Conservation (phyloP, 805 yeast genomes). For the Tetrapisispora fleetii region DNA sequence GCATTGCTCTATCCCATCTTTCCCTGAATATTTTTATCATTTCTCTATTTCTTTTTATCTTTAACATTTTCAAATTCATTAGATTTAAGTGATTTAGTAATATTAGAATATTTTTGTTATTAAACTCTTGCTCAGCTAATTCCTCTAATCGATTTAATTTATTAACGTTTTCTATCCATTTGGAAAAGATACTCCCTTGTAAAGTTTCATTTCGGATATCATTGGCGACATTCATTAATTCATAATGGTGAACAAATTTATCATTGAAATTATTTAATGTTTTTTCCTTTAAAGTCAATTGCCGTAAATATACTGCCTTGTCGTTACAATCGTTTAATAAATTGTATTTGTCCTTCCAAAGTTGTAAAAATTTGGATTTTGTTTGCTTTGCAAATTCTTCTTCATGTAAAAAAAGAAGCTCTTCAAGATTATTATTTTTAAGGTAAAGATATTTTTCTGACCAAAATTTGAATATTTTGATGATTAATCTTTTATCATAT, state of each 20-base stretch:
- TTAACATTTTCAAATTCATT: conserved; percentile 30
- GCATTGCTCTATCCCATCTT: conserved; percentile 34
- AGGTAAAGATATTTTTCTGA: background rate
- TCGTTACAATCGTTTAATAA: background rate
- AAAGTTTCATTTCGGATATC: conserved; percentile 18
- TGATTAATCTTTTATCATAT: background rate
- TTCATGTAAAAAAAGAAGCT: too few relatives aligned
- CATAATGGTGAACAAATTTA: background rate
- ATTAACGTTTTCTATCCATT: conserved; percentile 13
- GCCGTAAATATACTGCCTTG: background rate
- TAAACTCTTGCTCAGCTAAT: conserved; percentile 11
- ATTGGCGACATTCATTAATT: background rate
- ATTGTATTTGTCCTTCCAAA: background rate
- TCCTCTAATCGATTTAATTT: conserved; percentile 11
- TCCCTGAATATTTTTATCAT: conserved; percentile 24
- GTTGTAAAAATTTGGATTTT: background rate
- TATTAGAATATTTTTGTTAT: conserved; percentile 17
- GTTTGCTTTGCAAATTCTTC: too few relatives aligned
- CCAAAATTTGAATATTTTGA: background rate
- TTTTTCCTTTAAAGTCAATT: background rate
- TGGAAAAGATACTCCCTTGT: conserved; percentile 16
- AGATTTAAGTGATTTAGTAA: conserved; percentile 21
- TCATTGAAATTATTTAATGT: background rate
- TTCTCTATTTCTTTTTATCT: conserved; percentile 29
- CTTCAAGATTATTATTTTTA: background rate